Evolutionary conservation across 768 basidiomycete genomes (phyloP), one percentile per base, ranked within the genome.

Genomic region (Hericium erinaceus): DNA sequence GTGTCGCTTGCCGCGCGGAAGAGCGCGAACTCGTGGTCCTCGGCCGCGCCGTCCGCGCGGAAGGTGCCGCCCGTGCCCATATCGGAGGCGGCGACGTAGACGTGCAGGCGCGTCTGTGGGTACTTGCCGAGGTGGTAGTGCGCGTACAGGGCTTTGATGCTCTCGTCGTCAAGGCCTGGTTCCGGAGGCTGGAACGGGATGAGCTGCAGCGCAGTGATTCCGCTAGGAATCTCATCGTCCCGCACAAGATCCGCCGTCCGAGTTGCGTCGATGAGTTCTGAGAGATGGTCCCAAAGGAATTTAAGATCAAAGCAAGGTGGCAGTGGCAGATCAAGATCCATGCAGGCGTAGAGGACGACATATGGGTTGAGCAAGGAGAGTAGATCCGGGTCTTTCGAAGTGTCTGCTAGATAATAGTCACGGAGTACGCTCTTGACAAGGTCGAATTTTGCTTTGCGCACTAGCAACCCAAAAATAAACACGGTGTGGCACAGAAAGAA

Each of bases 291-390:
- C 58, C 55, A 61, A 18, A 61, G 39, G 48, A 61, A 61, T 41
- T 55, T 56, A 18, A 57, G 49, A 40, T 61, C 61, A 48, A 61
- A 60, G 41, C 26, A 38, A 26, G 39, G 46, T 18, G 61, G 61
- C 4, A 61, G 38, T 16, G 61, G 58, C 12, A 57, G 11, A 33
- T 61, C 55, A 53, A 60, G 58, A n/a, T 61, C 61, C 58, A 61
- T 57, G 50, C 58, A 56, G 11, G 58, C 58, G 53, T 61, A 61
- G 39, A 61, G 20, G 11, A 61, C 53, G 20, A 51, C 55, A 20
- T 61, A 61, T 33, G 61, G 61, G 56, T 58, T 61, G 20, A 61
- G 48, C 55, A 61, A 51, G 46, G 39, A 39, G 22, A 54, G 58
- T 28, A 59, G 52, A 13, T 18, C 28, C 3, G 18, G n/a, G 39